Evolutionary conservation across 1,139 yeast genomes (phyloP).

Genomic region (Debaryomycetaceae sp.): DNA sequence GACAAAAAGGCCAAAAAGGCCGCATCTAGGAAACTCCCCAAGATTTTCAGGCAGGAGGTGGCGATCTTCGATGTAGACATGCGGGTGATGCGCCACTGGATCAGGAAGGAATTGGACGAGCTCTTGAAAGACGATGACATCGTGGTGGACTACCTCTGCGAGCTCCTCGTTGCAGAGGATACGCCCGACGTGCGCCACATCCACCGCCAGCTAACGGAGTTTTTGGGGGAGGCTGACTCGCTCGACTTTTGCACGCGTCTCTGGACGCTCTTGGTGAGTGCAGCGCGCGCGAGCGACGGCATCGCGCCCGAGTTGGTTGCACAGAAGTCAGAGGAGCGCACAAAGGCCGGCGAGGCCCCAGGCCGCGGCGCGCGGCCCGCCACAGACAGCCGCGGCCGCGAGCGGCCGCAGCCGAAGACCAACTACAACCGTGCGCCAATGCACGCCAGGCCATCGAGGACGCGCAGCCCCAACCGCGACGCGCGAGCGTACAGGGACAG

Average conservation of each 20-base stretch:
- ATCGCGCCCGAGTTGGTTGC: conserved; percentile 30
- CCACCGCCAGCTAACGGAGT: conserved; percentile 34
- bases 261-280: conserved; percentile 38
- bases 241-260: conserved; percentile 29
- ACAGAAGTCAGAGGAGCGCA: conserved; percentile 14
- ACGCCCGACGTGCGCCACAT: conserved; percentile 32
- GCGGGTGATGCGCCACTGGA: conserved; percentile 32
- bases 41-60: conserved; percentile 23
- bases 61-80: conserved; percentile 32
- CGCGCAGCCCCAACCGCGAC: too few species aligned
- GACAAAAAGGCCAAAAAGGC: conserved; percentile 9
- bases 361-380: background rate
- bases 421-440: too few species aligned
- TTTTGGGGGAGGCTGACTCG: conserved; percentile 33
- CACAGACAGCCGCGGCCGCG: conserved; percentile 2
- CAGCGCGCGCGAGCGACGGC: conserved; percentile 38
- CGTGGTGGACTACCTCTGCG: conserved; percentile 37
- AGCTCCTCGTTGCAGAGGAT: conserved; percentile 21
- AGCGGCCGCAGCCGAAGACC: too few species aligned
- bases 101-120: conserved; percentile 22
- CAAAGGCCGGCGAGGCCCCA: conserved; percentile 6
- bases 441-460: too few species aligned
- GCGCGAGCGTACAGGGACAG: too few species aligned
- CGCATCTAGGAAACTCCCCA: conserved; percentile 19
- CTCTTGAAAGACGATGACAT: conserved; percentile 46